A percentile compares a stretch with the other conserved stretches of the same genome.
Evolutionary conservation across 2,329 filamentous ascomycete species (phyloP).

Genomic region (Endothia cerciana): DNA sequence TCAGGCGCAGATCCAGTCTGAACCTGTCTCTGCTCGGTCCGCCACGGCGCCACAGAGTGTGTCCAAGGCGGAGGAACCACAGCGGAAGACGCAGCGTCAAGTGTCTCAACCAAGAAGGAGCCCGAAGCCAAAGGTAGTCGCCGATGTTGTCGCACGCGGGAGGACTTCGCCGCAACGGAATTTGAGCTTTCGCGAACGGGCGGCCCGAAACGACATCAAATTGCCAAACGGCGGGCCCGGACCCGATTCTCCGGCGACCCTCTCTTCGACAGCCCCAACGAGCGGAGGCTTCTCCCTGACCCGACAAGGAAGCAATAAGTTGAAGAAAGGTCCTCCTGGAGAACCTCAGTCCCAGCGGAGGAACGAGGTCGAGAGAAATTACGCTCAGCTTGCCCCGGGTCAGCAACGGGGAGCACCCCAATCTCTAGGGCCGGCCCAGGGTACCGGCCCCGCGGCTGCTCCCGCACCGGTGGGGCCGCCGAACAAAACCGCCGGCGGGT

Average conservation of each 20-base stretch:
- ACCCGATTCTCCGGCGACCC: slow-evolving; percentile 33
- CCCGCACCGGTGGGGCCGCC: slow-evolving; percentile 19
- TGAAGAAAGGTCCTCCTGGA: slow-evolving; percentile 60
- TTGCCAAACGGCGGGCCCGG: slow-evolving; percentile 36
- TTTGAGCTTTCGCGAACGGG: slow-evolving; percentile 64
- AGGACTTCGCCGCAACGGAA: slow-evolving; percentile 55
- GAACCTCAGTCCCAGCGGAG: slow-evolving; percentile 52
- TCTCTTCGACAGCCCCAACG: slow-evolving; percentile 37
- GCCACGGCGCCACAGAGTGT: slow-evolving; percentile 33
- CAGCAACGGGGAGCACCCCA: slow-evolving; percentile 17
- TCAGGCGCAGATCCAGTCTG: slow-evolving; percentile 30
- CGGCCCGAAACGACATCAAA: slow-evolving; percentile 49
- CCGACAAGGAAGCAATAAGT: slow-evolving; percentile 60
- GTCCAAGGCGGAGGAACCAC: slow-evolving; percentile 34
- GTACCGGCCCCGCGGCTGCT: slow-evolving; percentile 20
- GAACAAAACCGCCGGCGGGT: slow-evolving; percentile 24
- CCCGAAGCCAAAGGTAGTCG: slow-evolving; percentile 34
- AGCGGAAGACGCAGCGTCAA: slow-evolving; percentile 38
- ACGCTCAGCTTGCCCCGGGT: slow-evolving; percentile 13
- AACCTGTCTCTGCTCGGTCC: slow-evolving; percentile 35
- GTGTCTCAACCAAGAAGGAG: slow-evolving; percentile 35
- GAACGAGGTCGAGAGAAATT: slow-evolving; percentile 47
- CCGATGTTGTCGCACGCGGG: slow-evolving; percentile 32
- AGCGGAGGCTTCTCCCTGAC: slow-evolving; percentile 43
- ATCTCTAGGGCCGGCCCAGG: slow-evolving; percentile 5